Evolutionary conservation across 2,329 filamentous ascomycete species (phyloP).

Genomic region (Cordyceps javanica): DNA sequence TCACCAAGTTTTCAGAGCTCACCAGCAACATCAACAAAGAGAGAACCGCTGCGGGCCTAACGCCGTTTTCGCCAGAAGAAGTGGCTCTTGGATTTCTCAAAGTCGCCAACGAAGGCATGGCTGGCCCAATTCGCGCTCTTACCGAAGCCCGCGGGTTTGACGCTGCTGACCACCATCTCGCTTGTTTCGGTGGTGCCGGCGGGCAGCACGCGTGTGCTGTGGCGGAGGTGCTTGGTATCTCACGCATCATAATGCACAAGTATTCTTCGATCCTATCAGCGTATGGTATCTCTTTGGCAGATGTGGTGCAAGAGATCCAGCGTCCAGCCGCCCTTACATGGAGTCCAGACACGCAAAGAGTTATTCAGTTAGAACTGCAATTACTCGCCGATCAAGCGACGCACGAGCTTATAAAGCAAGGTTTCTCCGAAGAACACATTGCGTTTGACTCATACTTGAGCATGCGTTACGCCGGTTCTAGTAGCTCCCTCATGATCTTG

Average conservation of each 20-base stretch:
- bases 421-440: constrained; percentile 30
- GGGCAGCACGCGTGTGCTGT: constrained; percentile 40
- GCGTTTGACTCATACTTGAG: constrained; percentile 37
- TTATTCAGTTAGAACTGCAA: constrained; percentile 17
- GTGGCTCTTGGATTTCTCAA: constrained; percentile 31
- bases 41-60: constrained; percentile 21
- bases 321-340: constrained; percentile 30
- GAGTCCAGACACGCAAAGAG: constrained; percentile 20
- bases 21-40: constrained; percentile 36
- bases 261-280: constrained; percentile 41
- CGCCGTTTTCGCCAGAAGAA: constrained; percentile 27
- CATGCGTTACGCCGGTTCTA: constrained; percentile 37
- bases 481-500: constrained; percentile 33
- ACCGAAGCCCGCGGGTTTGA: constrained; percentile 31
- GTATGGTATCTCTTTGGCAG: constrained; percentile 40
- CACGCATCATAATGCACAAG: constrained; percentile 35
- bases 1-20: constrained; percentile 35
- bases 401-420: constrained; percentile 20
- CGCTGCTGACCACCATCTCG: constrained; percentile 28
- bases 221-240: constrained; percentile 36
- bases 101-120: constrained; percentile 33
- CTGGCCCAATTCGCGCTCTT: constrained; percentile 28
- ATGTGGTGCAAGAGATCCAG: constrained; percentile 36
- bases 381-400: constrained; percentile 19
- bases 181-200: constrained; percentile 33